Base-by-base conservation (phyloP, 768 basidiomycete genomes). In the Boletus reticulatus region DNA sequence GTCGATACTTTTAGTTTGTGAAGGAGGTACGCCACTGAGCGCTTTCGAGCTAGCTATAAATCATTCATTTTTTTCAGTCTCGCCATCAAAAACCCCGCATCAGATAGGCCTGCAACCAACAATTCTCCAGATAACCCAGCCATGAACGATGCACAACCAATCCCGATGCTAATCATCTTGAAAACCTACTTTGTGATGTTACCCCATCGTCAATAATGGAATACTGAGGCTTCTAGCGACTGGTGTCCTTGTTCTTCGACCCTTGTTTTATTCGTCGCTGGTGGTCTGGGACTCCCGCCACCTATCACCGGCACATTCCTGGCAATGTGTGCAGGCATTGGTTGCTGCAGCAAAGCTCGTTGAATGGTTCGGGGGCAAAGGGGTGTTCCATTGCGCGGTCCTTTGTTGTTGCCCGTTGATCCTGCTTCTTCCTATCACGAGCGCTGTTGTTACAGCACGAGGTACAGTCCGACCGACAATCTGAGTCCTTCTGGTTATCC, bases 201-300 rank as follows among this genome's bases (percentile, higher is more conserved):
- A 38, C 71, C 71, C 79, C 17, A 62, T 79, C 24, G 55, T 65
- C 42, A 81, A 76, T 56, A 80, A 80, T 60, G 70, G 69, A 39
- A 58, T 65, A 8, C 67, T 81, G 12, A 70, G 73, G 9, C 73
- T 84, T 36, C 62, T 78, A 10, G 78, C 80, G 37, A 75, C 77
- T 31, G 62, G 71, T 8, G 56, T 73, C 45, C 55, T 61, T 32
- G 73, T 73, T 13, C 67, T 82, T 16, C 48, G 72, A 3, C 80
- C 82, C 1, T 65, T 82, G 31, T 76, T 81, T 63, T 73, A 73
- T 47, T 66, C 76, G 19, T 73, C 76, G 6, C 76, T 6, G 78
- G 79, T 16, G 79, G 80, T 4, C 64, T 80, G 31, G 75, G 72
- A 12, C 63, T 81, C 3, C 32, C 67, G 1, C 77, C 81, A 3